Evolutionary conservation across 305 asterid species (phyloP), one percentile per base, ranked within the genome.

Genomic region (Fraxinus baroniana): DNA sequence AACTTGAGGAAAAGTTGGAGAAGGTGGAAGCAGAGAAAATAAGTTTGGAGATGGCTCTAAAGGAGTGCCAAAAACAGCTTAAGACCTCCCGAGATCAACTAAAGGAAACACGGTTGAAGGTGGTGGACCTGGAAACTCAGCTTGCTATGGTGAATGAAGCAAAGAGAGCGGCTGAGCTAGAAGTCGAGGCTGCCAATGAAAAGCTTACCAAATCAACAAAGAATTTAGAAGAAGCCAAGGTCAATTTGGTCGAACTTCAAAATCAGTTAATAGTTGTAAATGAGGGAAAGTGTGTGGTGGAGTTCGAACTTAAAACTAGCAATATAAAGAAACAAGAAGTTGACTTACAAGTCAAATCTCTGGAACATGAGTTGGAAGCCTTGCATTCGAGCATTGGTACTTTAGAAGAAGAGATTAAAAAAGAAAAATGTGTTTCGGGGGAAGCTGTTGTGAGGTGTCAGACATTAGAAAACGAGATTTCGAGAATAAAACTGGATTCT

Each of bases 1-100:
- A 89, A 33, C 88, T 91, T 70, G 97, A 92, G 83, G 93, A 92
- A 70, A 93, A 79, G 73, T 78, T 92, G 62, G 83, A 80, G 85
- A 91, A 71, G 82, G 66, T 90, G 82, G 90, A 90, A 49, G 81
- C 72, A 8, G 98, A 94, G 90, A 95, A 90, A 79, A 52, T 52
- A 76, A 83, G 81, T 81, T 66, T 94, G 87, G 92, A 91, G 90
- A 90, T 83, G 84, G 87, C 83, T 77, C 91, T 94, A 39, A 81
- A 64, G n/a, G 89, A 88, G 78, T 88, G 91, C 84, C 92, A 83
- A 84, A 83, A 77, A 62, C 90, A 87, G 85, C 93, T 94, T 1
- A 88, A 87, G 86, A 85, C 83, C 76, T 94, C 94, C 24, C 87
- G 81, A 80, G 90, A 84, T 78, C 89, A 86, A 78, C 89, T 90